These are phyloP conservation scores for Wickerhamomyces chambardii DNA, from an alignment of 805 yeast species.

Conservation along the genomic window DNA sequence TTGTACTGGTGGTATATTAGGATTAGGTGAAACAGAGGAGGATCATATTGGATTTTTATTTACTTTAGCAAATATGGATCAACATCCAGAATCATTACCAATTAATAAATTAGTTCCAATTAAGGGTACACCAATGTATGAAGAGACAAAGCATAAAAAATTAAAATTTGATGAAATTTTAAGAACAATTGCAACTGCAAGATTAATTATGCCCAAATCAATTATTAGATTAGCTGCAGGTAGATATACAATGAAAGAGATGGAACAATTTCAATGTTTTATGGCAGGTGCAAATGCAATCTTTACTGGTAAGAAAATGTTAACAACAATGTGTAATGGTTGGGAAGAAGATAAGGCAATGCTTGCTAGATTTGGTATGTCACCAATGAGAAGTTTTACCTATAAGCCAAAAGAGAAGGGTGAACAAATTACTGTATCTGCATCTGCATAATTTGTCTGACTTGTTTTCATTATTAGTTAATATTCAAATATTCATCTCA, in stretches of 20 bases:
- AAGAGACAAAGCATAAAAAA: slow-evolving; percentile 36
- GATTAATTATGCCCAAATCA: slow-evolving; percentile 63
- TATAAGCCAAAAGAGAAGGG: slow-evolving; percentile 9
- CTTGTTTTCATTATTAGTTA: too few species aligned
- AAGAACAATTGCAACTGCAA: slow-evolving; percentile 68
- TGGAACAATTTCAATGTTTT: slow-evolving; percentile 67
- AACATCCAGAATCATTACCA: slow-evolving; percentile 81
- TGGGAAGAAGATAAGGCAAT: slow-evolving; percentile 75
- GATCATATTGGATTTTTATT: slow-evolving; percentile 64
- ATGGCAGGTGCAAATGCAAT: slow-evolving; percentile 76
- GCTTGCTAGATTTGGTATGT: slow-evolving; percentile 63
- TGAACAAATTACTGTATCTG: background rate
- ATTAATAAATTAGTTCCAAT: slow-evolving; percentile 73
- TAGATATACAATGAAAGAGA: slow-evolving; percentile 70
- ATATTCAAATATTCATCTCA: too few species aligned
- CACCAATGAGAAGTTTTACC: slow-evolving; percentile 41
- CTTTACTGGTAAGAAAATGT: slow-evolving; percentile 74
- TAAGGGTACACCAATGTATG: slow-evolving; percentile 68
- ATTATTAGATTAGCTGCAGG: slow-evolving; percentile 77
- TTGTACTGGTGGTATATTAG: slow-evolving; percentile 76
- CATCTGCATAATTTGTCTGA: background rate
- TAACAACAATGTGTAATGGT: slow-evolving; percentile 75
- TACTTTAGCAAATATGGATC: slow-evolving; percentile 56
- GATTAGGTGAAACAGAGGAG: slow-evolving; percentile 65
- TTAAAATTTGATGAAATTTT: slow-evolving; percentile 54